phyloP scores from a whole-genome alignment of 257 asterid genomes.

The Apocynum venetum region DNA sequence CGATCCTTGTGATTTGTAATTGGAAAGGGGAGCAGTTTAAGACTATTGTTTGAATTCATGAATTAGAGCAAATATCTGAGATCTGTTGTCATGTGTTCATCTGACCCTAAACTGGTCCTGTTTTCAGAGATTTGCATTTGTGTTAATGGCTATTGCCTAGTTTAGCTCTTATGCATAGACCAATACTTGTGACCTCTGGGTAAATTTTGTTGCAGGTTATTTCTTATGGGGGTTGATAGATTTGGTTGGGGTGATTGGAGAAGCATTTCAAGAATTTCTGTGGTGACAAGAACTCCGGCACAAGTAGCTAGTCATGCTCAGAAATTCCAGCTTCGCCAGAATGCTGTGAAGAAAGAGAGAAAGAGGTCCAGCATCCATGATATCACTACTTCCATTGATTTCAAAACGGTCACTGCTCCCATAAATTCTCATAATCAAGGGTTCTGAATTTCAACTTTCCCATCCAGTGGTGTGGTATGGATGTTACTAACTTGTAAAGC shows the following conservation, averaged over 20 bases:
- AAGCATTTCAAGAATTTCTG: slow-evolving; percentile 18
- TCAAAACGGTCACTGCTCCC: slow-evolving; percentile 37
- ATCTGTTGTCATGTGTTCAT: background rate
- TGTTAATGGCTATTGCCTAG: background rate
- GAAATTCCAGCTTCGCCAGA: slow-evolving; percentile 11
- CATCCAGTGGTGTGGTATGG: too few relatives aligned
- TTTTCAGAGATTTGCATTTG: too few relatives aligned
- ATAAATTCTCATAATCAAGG: slow-evolving; percentile 37
- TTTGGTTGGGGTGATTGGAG: slow-evolving; percentile 23
- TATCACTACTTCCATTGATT: slow-evolving; percentile 48
- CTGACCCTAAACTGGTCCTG: background rate
- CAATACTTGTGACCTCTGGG: background rate
- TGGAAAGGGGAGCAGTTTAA: too few relatives aligned
- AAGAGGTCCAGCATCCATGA: slow-evolving; percentile 75
- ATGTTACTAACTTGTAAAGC: too few relatives aligned
- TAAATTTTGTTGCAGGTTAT: slow-evolving; percentile 2
- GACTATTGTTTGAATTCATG: background rate
- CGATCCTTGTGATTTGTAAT: too few relatives aligned
- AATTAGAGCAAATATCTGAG: background rate
- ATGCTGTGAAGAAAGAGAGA: slow-evolving; percentile 38
- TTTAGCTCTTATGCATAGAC: background rate
- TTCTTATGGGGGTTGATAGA: slow-evolving; percentile 6
- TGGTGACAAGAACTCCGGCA: slow-evolving; percentile 13
- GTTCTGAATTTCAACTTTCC: slow-evolving; percentile 24
- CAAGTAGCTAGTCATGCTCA: slow-evolving; percentile 27